Evolutionary conservation across 129 eudicot genomes (phyloP), one percentile per base, ranked within the genome.

Genomic region (Calendula officinalis): DNA sequence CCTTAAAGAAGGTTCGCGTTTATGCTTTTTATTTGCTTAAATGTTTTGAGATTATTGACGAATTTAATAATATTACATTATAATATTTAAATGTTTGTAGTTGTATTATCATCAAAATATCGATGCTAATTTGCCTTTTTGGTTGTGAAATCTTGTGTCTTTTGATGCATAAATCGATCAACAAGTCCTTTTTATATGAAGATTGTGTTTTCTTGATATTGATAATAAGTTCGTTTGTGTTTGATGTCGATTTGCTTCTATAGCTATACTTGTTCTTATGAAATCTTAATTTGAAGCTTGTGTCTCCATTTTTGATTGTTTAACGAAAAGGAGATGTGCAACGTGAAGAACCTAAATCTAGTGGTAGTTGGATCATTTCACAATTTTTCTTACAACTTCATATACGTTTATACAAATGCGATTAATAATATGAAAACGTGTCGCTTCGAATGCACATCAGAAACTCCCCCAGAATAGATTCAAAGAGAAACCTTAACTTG

Each of bases 1-100:
- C 86, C 89, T 22, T 91, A 47, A 77, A 6, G 57, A 60, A 76
- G 65, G 41, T 63, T 46, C 36, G 69, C 14, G 5, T 66, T 74
- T 68, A 14, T 22, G 17, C 16, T 64, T 38, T 66, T 11, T 43
- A 14, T 52, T 75, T 50, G 8, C 14, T 5, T 40, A 62, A 33
- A 10, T 13, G 6, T 62, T 62, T 39, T 27, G 32, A 60, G 27
- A 34, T 60, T 34, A 45, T 72, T 62, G 39, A 60, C 61, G 42
- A 38, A 16, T 60, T 51, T 14, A 48, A 71, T 60, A 50, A 71
- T 71, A 60, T 37, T 58, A 52, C 54, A 34, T 64, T 52, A 71
- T 71, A 37, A 3, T 30, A 39, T 52, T 55, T 37, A 1, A 14
- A 7, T 66, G 56, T 35, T 66, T 80, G 61, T 14, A 43, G 57